Evolutionary conservation across 805 yeast genomes (phyloP).

Genomic region (Saccharomyces mikatae): DNA sequence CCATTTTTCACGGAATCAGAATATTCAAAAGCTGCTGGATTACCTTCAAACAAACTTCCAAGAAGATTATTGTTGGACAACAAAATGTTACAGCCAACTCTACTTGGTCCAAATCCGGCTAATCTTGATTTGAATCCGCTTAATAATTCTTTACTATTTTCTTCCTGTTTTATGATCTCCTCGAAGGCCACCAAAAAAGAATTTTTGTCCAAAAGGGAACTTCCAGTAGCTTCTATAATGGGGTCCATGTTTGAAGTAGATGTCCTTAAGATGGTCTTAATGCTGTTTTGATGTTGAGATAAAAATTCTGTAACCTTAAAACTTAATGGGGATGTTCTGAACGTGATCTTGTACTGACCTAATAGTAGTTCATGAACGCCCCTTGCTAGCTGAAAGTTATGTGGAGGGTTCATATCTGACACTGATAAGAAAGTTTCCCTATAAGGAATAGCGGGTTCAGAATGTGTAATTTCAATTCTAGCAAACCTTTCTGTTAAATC

Average conservation of each 20-base stretch:
- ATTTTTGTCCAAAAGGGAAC: background rate
- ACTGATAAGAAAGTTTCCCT: slow-evolving; percentile 66
- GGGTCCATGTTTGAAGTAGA: slow-evolving; percentile 16
- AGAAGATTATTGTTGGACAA: slow-evolving; percentile 35
- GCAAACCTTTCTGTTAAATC: slow-evolving; percentile 90
- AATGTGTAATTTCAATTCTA: slow-evolving; percentile 73
- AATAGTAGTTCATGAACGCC: slow-evolving; percentile 44
- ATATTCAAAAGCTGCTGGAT: slow-evolving; percentile 30
- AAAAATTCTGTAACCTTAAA: slow-evolving; percentile 42
- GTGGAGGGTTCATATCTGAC: slow-evolving; percentile 45
- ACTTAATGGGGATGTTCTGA: slow-evolving; percentile 50
- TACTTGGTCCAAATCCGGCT: slow-evolving; percentile 67
- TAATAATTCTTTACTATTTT: slow-evolving; percentile 24
- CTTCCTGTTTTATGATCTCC: slow-evolving; percentile 24
- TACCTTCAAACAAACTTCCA: slow-evolving; percentile 28
- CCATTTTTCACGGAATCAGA: slow-evolving; percentile 71
- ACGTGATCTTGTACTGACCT: slow-evolving; percentile 39
- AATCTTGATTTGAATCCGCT: slow-evolving; percentile 34
- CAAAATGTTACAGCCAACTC: slow-evolving; percentile 67
- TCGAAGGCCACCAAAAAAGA: slow-evolving; percentile 19
- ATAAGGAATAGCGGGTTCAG: slow-evolving; percentile 91
- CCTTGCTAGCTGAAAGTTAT: slow-evolving; percentile 38
- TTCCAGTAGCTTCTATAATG: background rate
- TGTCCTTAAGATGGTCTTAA: slow-evolving; percentile 26
- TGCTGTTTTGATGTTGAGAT: slow-evolving; percentile 37